Evolutionary conservation across 2,329 filamentous ascomycete genomes (phyloP).

Genomic region (Sporothrix sp.): DNA sequence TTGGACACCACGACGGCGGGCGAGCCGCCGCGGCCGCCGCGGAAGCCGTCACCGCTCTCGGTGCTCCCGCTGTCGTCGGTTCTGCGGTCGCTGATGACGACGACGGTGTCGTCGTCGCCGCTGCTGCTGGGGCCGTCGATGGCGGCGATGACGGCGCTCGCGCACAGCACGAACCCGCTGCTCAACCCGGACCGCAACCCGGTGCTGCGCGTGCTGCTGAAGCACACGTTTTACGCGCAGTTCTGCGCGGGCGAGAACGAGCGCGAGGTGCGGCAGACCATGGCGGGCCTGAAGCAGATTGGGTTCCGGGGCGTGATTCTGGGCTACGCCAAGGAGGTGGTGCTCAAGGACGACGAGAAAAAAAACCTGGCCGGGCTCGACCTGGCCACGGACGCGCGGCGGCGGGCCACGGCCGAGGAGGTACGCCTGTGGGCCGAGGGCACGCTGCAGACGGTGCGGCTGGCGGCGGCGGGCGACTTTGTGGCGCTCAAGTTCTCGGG

Average conservation of each 20-base stretch:
- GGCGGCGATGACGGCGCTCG: conserved; percentile 55
- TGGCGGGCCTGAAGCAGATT: conserved; percentile 56
- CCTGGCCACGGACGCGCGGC: conserved; percentile 36
- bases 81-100: conserved; percentile 59
- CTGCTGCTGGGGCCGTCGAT: conserved; percentile 62
- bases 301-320: conserved; percentile 80
- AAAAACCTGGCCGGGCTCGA: conserved; percentile 33
- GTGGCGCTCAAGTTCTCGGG: conserved; percentile 72
- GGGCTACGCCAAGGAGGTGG: conserved; percentile 73
- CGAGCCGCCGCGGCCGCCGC: neutral
- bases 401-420: conserved; percentile 46
- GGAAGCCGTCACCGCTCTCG: conserved; percentile 38
- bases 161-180: conserved; percentile 55
- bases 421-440: conserved; percentile 63
- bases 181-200: conserved; percentile 69
- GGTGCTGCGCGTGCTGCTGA: conserved; percentile 58
- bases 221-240: conserved; percentile 79
- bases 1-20: neutral
- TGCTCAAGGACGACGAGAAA: conserved; percentile 49
- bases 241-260: conserved; percentile 78
- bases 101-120: conserved; percentile 59
- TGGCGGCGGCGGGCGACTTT: conserved; percentile 62
- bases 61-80: conserved; percentile 57
- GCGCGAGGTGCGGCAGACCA: conserved; percentile 56
- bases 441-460: conserved; percentile 60